These are phyloP conservation scores for Neurospora terricola DNA, from an alignment of 495 filamentous ascomycete genomes.

Conservation along the genomic window DNA sequence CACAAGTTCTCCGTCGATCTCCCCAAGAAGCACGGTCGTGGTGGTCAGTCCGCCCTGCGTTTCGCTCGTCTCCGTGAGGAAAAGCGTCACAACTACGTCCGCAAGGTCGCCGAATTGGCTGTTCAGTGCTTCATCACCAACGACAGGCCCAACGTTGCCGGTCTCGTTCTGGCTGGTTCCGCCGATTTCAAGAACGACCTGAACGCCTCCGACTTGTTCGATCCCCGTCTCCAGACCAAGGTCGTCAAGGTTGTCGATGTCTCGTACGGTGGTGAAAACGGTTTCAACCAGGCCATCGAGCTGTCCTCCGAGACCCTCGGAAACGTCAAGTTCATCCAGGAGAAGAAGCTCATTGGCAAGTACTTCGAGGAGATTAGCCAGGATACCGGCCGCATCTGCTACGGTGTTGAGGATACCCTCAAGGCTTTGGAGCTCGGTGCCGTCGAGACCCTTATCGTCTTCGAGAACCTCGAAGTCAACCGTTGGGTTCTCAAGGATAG, in stretches of 20 bases:
- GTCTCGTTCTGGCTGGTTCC: constrained; percentile 88
- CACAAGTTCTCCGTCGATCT: constrained; percentile 97
- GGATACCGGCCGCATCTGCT: constrained; percentile 91
- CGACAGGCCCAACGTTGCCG: constrained; percentile 95
- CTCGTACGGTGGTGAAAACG: constrained; percentile 97
- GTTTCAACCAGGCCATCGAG: constrained; percentile 98
- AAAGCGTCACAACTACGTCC: constrained; percentile 98
- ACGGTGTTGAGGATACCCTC: constrained; percentile 93
- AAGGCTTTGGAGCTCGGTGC: constrained; percentile 96
- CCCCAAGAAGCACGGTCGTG: constrained; percentile 98
- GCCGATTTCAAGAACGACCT: constrained; percentile 99
- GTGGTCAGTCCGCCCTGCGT: constrained; percentile 97
- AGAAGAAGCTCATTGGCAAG: constrained; percentile 97
- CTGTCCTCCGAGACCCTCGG: constrained; percentile 88
- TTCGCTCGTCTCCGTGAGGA: constrained; percentile 99
- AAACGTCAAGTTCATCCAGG: constrained; percentile 99
- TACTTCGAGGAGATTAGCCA: constrained; percentile 99
- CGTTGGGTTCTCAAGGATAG: constrained; percentile 80
- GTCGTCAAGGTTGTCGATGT: constrained; percentile 99
- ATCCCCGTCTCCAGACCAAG: constrained; percentile 78
- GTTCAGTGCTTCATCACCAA: constrained; percentile 97
- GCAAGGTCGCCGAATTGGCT: constrained; percentile 93
- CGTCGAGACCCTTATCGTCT: constrained; percentile 91
- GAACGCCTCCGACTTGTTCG: constrained; percentile 96
- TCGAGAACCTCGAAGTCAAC: constrained; percentile 89